Conservation (phyloP, 257 asterid genomes). For the Solanum habrochaites region DNA sequence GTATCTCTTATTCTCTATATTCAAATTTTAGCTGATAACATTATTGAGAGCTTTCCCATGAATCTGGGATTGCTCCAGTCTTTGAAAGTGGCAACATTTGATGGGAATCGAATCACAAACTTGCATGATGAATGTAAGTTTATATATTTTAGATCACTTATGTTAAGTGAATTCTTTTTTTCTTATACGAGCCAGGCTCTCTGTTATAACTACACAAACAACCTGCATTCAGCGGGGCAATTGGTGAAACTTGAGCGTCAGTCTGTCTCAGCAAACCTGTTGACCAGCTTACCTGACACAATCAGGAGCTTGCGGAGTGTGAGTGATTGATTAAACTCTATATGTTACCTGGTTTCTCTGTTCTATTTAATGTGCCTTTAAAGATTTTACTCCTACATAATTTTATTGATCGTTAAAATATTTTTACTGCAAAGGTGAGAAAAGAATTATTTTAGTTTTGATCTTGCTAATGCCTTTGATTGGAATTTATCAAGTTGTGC, state of each 20-base stretch:
- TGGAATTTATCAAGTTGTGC: neutral
- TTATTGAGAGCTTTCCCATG: constrained; percentile 68
- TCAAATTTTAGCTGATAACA: constrained; percentile 80
- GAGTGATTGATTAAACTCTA: constrained; percentile 18
- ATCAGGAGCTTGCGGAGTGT: constrained; percentile 96
- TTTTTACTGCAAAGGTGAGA: neutral
- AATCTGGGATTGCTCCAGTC: constrained; percentile 85
- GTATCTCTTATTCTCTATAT: neutral
- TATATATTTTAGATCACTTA: neutral
- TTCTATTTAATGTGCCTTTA: neutral
- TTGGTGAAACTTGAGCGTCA: constrained; percentile 85
- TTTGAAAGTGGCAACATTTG: constrained; percentile 71
- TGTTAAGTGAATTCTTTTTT: neutral
- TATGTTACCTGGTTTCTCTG: neutral
- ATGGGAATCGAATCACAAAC: constrained; percentile 27
- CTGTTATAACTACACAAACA: neutral
- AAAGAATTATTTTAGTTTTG: neutral
- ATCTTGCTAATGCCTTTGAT: neutral
- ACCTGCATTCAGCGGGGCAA: constrained; percentile 69
- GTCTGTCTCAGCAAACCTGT: constrained; percentile 57
- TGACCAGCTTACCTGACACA: constrained; percentile 65
- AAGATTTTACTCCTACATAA: neutral
- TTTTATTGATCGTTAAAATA: neutral
- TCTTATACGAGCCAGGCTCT: neutral
- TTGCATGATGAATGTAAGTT: constrained; percentile 89